Conservation (phyloP, 1,139 yeast species). For the Nematodospora anomalae region DNA sequence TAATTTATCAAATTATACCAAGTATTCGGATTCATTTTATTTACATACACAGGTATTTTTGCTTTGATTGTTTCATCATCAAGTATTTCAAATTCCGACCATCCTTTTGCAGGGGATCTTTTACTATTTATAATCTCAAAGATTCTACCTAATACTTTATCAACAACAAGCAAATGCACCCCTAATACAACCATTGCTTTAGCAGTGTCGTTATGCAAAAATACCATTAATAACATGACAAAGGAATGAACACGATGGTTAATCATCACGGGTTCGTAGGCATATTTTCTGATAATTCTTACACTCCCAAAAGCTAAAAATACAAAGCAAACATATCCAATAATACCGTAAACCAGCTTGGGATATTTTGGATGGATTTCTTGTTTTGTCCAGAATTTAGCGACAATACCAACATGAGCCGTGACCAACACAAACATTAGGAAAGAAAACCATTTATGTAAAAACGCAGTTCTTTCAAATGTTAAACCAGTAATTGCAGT, state of each 20-base stretch:
- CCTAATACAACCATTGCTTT: slow-evolving; percentile 40
- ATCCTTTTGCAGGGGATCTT: slow-evolving; percentile 41
- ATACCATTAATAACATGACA: slow-evolving; percentile 44
- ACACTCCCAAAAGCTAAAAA: slow-evolving; percentile 39
- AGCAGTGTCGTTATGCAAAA: slow-evolving; percentile 42
- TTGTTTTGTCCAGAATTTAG: slow-evolving; percentile 41
- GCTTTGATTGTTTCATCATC: slow-evolving; percentile 45
- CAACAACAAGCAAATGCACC: slow-evolving; percentile 48
- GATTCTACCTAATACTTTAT: slow-evolving; percentile 36
- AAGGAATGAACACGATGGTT: slow-evolving; percentile 45
- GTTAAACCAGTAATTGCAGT: slow-evolving; percentile 44
- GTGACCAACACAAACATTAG: slow-evolving; percentile 39
- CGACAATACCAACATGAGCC: slow-evolving; percentile 31
- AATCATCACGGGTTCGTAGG: slow-evolving; percentile 46
- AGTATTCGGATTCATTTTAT: slow-evolving; percentile 19
- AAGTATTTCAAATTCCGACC: slow-evolving; percentile 38
- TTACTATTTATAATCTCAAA: slow-evolving; percentile 32
- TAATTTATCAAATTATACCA: slow-evolving; percentile 40
- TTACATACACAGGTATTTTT: slow-evolving; percentile 32
- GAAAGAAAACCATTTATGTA: slow-evolving; percentile 50
- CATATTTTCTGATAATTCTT: slow-evolving; percentile 37
- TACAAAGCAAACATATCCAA: slow-evolving; percentile 40
- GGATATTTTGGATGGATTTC: slow-evolving; percentile 31
- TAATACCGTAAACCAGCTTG: slow-evolving; percentile 52
- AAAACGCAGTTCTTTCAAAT: slow-evolving; percentile 36